A percentile compares a stretch with the other conserved stretches of the same genome.
Evolutionary conservation across 345 rosid species (phyloP).

Genomic region (Ceriops decandra): DNA sequence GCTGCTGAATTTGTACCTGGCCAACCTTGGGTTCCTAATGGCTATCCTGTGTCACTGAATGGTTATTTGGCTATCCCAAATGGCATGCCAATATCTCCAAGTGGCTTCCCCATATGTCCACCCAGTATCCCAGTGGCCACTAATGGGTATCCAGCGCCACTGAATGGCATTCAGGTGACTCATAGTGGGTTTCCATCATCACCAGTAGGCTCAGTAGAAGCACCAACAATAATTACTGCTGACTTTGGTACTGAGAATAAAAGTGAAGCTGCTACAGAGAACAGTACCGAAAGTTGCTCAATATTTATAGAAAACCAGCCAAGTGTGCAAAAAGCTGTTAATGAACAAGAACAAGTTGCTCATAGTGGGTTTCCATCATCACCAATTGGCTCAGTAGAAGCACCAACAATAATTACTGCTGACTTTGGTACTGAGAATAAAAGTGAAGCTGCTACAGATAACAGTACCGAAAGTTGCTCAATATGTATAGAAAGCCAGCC

Average conservation of each 20-base stretch:
- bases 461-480: slow-evolving; percentile 32
- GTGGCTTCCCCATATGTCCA: slow-evolving; percentile 51
- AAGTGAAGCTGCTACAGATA: slow-evolving; percentile 38
- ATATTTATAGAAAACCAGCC: slow-evolving; percentile 34
- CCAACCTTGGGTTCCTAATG: slow-evolving; percentile 86
- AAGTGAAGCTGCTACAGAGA: slow-evolving; percentile 38
- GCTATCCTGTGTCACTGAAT: slow-evolving; percentile 67
- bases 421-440: slow-evolving; percentile 36
- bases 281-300: slow-evolving; percentile 32
- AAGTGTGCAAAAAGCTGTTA: slow-evolving; percentile 21
- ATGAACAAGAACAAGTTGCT: slow-evolving; percentile 29
- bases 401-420: slow-evolving; percentile 24
- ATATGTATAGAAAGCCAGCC: slow-evolving; percentile 34
- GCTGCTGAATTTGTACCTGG: slow-evolving; percentile 91
- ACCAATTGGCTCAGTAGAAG: slow-evolving; percentile 38
- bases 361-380: slow-evolving; percentile 48
- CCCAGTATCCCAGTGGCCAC: slow-evolving; percentile 38
- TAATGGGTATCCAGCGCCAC: slow-evolving; percentile 35
- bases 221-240: slow-evolving; percentile 24
- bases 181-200: slow-evolving; percentile 48
- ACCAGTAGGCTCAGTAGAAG: slow-evolving; percentile 40
- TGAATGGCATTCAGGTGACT: slow-evolving; percentile 22
- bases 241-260: slow-evolving; percentile 36
- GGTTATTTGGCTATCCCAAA: slow-evolving; percentile 54
- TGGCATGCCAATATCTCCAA: slow-evolving; percentile 53